Evolutionary conservation across 257 asterid genomes (phyloP), one percentile per base, ranked within the genome.

Genomic region (Ilex aquifolium): DNA sequence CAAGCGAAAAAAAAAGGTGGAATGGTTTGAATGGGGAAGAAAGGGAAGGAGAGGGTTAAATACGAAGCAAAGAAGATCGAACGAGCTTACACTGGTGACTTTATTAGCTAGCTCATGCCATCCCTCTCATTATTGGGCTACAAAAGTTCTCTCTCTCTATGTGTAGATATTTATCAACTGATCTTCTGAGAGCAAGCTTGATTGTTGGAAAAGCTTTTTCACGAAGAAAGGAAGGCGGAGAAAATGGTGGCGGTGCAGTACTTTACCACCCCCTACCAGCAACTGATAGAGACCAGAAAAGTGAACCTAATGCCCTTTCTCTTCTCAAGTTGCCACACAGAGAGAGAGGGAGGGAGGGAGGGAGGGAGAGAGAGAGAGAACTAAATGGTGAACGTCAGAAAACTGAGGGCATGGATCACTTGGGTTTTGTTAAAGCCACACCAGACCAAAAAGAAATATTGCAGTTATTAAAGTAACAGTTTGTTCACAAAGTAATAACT

Each of bases 261-360:
- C n/a, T 10, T n/a, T 10, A 21, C 11, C 10, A 2, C n/a, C 30
- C 6, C 31, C 74, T 77, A 79, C 88, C 91, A 76, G 80, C 82
- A 71, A 70, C 74, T 82, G 86, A 82, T 57, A 61, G 78, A 74
- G 84, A 84, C 84, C 44, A 39, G 57, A 73, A 62, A 15, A 6
- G 54, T 15, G 14, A 49, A 49, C 54, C 42, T 36, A 36, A 36
- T 36, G 42, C 8, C 8, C 42, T 7, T 36, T 52, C 36, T 51
- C 14, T 12, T 61, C 44, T 52, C 48, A 50, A 15, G 12, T 29
- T 31, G 42, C 44, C 44, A 16, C 63, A 36, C 7, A 36, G 42
- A 36, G 42, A 36, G 42, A 36, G 40, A 36, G 40, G 7, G 40
- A 36, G 40, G 7, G 40, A 55, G 66, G 39, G 62, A 13, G 56